These are phyloP conservation scores for Euphorbia pulcherrima DNA, from an alignment of 345 rosid genomes.

Conservation along the genomic window DNA sequence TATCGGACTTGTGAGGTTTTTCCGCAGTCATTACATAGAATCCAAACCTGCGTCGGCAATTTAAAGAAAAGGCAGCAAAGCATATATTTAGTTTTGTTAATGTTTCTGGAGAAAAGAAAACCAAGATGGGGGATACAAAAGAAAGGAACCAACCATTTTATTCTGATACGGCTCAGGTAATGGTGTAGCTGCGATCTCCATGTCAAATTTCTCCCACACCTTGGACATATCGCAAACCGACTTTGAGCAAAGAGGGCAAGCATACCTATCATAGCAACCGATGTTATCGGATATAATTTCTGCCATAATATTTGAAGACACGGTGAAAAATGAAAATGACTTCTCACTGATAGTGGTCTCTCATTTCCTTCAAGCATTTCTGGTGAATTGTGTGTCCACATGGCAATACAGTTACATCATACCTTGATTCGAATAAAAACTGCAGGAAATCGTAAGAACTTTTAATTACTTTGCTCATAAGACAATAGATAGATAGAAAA, in stretches of 20 bases:
- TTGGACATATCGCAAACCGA: slow-evolving; percentile 89
- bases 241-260: slow-evolving; percentile 87
- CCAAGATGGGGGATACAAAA: not conserved
- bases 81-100: too few relatives aligned
- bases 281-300: not conserved
- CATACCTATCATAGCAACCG: slow-evolving; percentile 40
- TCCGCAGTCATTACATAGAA: slow-evolving; percentile 86
- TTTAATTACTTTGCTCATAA: not conserved
- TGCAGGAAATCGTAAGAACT: slow-evolving; percentile 28
- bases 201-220: slow-evolving; percentile 83
- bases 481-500: not conserved
- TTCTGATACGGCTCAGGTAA: slow-evolving; percentile 68
- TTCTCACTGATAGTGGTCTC: slow-evolving; percentile 69
- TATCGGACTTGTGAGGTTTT: slow-evolving; percentile 49
- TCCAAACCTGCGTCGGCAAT: slow-evolving; percentile 54
- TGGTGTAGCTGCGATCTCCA: slow-evolving; percentile 79
- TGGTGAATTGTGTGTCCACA: slow-evolving; percentile 87
- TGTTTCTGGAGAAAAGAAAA: not conserved
- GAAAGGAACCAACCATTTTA: slow-evolving; percentile 40
- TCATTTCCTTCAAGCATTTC: slow-evolving; percentile 79
- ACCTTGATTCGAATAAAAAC: slow-evolving; percentile 72
- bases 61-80: not conserved
- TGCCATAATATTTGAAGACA: not conserved
- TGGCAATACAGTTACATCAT: slow-evolving; percentile 66
- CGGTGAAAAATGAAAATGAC: not conserved